Conservation (phyloP, 495 filamentous ascomycete species). For the Aspergillus ostianus region DNA sequence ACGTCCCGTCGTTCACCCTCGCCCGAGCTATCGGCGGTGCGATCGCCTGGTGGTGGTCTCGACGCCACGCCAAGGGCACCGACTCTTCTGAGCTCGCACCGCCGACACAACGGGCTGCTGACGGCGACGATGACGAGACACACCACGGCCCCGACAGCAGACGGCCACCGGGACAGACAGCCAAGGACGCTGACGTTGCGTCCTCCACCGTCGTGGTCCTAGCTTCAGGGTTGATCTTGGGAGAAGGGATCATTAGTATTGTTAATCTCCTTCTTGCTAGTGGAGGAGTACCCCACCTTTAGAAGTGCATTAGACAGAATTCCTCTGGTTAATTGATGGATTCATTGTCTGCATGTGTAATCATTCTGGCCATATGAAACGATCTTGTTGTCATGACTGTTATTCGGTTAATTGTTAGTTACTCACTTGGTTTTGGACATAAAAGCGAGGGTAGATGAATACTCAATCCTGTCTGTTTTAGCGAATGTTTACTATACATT, state of each 20-base stretch:
- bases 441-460: not conserved
- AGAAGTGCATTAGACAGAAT: conserved; percentile 9
- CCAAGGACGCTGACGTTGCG: conserved; percentile 40
- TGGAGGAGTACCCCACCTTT: conserved; percentile 73
- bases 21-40: conserved; percentile 84
- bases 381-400: not conserved
- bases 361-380: not conserved
- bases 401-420: not conserved
- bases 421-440: not conserved
- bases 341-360: not conserved
- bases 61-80: conserved; percentile 22
- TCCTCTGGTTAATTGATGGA: conserved; percentile 6
- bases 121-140: not conserved
- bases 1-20: conserved; percentile 91
- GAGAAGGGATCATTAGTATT: conserved; percentile 92
- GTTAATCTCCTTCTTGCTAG: conserved; percentile 84
- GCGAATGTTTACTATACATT: not conserved
- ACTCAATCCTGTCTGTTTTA: not conserved
- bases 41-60: conserved; percentile 70
- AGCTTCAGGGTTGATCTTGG: conserved; percentile 80
- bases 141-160: conserved; percentile 1
- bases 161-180: conserved; percentile 24
- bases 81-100: not conserved
- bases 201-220: conserved; percentile 60
- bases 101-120: not conserved